Conservation (phyloP, 805 yeast genomes). For the Ogataea ramenticola region DNA sequence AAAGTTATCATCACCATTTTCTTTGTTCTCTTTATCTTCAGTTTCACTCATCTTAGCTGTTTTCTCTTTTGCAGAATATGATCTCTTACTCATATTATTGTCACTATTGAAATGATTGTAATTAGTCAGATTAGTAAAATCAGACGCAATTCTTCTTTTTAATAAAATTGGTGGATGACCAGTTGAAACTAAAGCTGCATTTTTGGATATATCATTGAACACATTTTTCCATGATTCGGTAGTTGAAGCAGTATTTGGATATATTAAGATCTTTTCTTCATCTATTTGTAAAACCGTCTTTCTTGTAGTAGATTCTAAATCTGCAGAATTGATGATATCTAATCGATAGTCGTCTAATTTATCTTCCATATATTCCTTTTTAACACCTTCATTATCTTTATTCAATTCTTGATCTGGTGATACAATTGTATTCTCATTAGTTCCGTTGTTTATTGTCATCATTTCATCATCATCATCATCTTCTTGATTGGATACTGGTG, state of each 20-base stretch:
- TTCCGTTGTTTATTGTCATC: no score
- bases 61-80: not conserved
- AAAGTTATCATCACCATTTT: no score
- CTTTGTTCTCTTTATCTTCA: no score
- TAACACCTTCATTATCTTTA: not conserved
- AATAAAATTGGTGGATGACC: constrained; percentile 11
- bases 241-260: not conserved
- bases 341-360: not conserved
- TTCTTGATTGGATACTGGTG: not conserved
- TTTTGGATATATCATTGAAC: constrained; percentile 29
- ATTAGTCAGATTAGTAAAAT: not conserved
- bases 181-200: constrained; percentile 31
- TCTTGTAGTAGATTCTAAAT: not conserved
- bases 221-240: constrained; percentile 20
- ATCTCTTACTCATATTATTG: not conserved
- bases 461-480: not conserved
- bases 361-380: not conserved
- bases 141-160: not conserved
- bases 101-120: not conserved
- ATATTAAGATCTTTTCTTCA: not conserved
- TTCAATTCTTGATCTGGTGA: not conserved
- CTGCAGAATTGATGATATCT: not conserved
- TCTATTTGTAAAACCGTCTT: not conserved
- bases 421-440: no score
- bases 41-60: no score